Base-by-base conservation (phyloP, 2,329 filamentous ascomycete genomes). In the Trichoderma afroharzianum region DNA sequence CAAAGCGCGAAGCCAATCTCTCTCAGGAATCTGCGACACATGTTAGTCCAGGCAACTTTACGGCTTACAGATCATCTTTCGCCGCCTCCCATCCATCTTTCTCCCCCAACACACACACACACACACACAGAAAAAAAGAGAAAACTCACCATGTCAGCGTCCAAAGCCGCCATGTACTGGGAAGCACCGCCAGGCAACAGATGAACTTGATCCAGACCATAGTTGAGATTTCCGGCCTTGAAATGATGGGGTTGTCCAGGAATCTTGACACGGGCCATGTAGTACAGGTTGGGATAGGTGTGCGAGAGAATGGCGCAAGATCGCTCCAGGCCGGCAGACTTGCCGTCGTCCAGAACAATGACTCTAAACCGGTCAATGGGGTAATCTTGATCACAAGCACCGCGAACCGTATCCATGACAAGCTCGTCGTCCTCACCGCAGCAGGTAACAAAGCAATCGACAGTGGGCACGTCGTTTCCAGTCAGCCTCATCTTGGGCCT, bases 191-290 rank as follows among this genome's bases (percentile, higher is more conserved):
- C 87, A 1, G 86, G 85, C 36, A 90, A 79, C n/a, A 79, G 76
- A 18, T 82, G 81, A 5, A 85, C 82, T 69, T 84, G 82, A 18
- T 88, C 85, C 24, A 88, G 79, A 39, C 87, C 89, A 70, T 88
- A 87, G 79, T 90, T 91, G 67, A 91, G 81, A 76, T 91, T 91
- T 64, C 89, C 88, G 1, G 89, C 88, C 81, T 91, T 91, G 82
- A 88, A 90, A 76, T 88, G 86, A 74, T 88, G 83, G 2, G 85
- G 84, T 39, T 83, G 80, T 8, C 84, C 84, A 4, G 83, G 83
- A 58, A 81, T 80, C 79, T 86, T 86, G 43, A 82, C 80, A 18
- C 87, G 85, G 2, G 86, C 83, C 76, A 86, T 83, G 78, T 89
- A 89, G 74, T 82, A 83, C 8, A 88, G 77, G 71, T 89, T 88